Conservation (phyloP, 2,329 filamentous ascomycete genomes). For the Penicillium sp. region DNA sequence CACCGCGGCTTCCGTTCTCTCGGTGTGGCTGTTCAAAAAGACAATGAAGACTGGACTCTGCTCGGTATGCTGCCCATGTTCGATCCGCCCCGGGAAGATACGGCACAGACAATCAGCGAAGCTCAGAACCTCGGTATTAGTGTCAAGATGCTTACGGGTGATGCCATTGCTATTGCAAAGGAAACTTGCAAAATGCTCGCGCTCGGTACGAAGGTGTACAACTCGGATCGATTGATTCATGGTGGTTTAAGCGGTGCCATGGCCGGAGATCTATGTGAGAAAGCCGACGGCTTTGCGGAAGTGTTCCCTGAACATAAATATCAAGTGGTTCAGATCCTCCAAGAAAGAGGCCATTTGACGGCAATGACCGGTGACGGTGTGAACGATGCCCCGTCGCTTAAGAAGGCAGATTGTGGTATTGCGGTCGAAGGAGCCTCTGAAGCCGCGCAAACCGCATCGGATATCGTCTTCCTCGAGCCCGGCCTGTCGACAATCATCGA, state of each 20-base stretch:
- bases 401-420: conserved; percentile 70
- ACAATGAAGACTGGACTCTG: conserved; percentile 66
- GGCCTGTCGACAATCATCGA: conserved; percentile 67
- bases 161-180: conserved; percentile 73
- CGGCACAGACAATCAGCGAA: conserved; percentile 70
- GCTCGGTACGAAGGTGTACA: conserved; percentile 73
- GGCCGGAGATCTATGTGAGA: conserved; percentile 70
- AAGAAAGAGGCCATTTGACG: conserved; percentile 65
- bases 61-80: conserved; percentile 76
- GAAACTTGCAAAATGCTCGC: conserved; percentile 78
- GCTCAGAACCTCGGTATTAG: conserved; percentile 69
- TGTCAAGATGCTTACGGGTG: conserved; percentile 77
- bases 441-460: conserved; percentile 66
- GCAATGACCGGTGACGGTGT: conserved; percentile 73
- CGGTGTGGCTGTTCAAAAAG: conserved; percentile 71
- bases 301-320: conserved; percentile 73
- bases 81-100: conserved; percentile 73
- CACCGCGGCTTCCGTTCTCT: conserved; percentile 73
- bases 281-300: conserved; percentile 67
- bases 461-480: conserved; percentile 69
- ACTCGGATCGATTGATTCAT: conserved; percentile 71
- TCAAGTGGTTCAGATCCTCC: conserved; percentile 69
- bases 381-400: conserved; percentile 67
- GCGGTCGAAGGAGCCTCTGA: conserved; percentile 68
- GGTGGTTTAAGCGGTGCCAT: conserved; percentile 67